These are phyloP conservation scores for Primulina huaijiensis DNA, from an alignment of 257 asterid species.

Conservation along the genomic window DNA sequence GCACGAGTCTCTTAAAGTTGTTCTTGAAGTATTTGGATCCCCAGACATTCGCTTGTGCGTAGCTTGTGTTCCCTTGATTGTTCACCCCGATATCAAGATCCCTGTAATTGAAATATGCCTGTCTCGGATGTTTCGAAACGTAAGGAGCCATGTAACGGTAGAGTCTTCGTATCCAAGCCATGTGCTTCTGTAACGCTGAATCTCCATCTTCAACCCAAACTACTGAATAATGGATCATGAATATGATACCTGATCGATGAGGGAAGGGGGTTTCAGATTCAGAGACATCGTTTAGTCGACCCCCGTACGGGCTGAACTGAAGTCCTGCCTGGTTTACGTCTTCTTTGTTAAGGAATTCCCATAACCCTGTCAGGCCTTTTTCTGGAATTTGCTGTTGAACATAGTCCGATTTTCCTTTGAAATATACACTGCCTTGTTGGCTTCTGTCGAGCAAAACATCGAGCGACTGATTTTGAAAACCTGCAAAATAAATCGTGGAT, in stretches of 20 bases:
- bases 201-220: neutral
- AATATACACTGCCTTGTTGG: neutral
- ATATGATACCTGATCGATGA: conserved; percentile 33
- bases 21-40: conserved; percentile 31
- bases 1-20: conserved; percentile 35
- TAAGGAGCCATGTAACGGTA: conserved; percentile 32
- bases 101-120: conserved; percentile 37
- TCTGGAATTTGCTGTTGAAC: conserved; percentile 33
- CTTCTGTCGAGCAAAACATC: conserved; percentile 23
- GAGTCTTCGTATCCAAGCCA: conserved; percentile 28
- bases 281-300: conserved; percentile 24
- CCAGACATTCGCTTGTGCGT: conserved; percentile 34
- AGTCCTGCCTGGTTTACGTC: neutral
- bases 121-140: conserved; percentile 29
- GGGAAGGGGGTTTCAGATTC: conserved; percentile 42
- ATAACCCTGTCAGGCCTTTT: conserved; percentile 32
- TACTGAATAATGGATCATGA: conserved; percentile 32
- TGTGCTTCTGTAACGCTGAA: conserved; percentile 1
- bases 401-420: conserved; percentile 43
- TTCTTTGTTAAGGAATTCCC: conserved; percentile 30
- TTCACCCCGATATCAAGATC: conserved; percentile 42
- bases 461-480: conserved; percentile 5
- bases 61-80: conserved; percentile 28
- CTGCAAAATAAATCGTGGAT: conserved; percentile 28
- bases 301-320: conserved; percentile 41